These are phyloP conservation scores for Kuraishia hungarica DNA, from an alignment of 805 yeast genomes.

Conservation along the genomic window DNA sequence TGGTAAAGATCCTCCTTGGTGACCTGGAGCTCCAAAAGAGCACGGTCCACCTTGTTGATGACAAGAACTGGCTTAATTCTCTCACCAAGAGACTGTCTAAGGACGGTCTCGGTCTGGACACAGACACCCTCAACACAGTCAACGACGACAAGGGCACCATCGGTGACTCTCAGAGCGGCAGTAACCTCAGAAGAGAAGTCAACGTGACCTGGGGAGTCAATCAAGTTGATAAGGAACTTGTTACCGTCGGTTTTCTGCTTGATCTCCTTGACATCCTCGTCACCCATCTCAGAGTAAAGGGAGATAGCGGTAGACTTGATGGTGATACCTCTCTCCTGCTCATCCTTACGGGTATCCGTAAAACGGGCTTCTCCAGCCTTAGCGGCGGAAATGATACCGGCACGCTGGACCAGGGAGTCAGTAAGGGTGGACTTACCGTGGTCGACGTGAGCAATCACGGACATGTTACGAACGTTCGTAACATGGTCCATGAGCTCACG, in stretches of 20 bases:
- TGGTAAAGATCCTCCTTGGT: constrained; percentile 98
- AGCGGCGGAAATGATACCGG: constrained; percentile 99
- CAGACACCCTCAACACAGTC: constrained; percentile 99
- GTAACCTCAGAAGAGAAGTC: constrained; percentile 99
- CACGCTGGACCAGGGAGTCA: constrained; percentile 97
- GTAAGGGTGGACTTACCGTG: constrained; percentile 99
- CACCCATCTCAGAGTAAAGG: constrained; percentile 79
- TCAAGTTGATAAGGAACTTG: constrained; percentile 94
- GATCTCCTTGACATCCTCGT: constrained; percentile 82
- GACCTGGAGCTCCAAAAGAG: constrained; percentile 96
- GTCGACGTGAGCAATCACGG: constrained; percentile 99
- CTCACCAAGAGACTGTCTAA: constrained; percentile 98
- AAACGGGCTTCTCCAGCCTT: constrained; percentile 99
- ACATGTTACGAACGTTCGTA: constrained; percentile 99
- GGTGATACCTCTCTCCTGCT: constrained; percentile 99
- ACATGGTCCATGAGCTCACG: constrained; percentile 99
- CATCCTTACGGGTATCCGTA: constrained; percentile 99
- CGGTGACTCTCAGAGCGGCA: constrained; percentile 99
- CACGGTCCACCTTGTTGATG: constrained; percentile 99
- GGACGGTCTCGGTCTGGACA: constrained; percentile 99
- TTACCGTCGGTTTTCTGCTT: constrained; percentile 88
- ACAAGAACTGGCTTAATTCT: constrained; percentile 98
- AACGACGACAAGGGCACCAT: constrained; percentile 99
- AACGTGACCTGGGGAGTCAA: constrained; percentile 99
- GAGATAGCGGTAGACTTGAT: constrained; percentile 99